Conservation (phyloP, 495 filamentous ascomycete species). For the Arthonia radiata region DNA sequence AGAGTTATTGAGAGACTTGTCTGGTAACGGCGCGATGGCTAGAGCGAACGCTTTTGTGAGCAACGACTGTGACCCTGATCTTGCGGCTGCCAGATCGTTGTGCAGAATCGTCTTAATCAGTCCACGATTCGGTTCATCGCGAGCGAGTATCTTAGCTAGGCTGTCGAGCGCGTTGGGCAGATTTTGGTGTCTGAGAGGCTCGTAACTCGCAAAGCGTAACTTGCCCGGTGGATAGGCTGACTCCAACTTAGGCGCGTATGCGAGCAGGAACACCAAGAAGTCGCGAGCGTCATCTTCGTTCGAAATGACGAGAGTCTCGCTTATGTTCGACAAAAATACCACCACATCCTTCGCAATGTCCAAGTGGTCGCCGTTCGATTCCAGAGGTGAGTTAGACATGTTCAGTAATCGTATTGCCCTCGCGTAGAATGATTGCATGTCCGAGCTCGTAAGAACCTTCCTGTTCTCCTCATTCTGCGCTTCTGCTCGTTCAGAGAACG, state of each 20-base stretch:
- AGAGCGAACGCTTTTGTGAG: conserved; percentile 76
- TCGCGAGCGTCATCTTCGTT: conserved; percentile 71
- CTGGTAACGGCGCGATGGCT: conserved; percentile 62
- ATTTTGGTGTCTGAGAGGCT: conserved; percentile 60
- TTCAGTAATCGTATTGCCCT: conserved; percentile 65
- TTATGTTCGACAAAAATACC: conserved; percentile 65
- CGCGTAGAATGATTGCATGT: conserved; percentile 56
- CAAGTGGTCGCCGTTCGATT: conserved; percentile 54
- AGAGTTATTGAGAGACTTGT: too few species aligned
- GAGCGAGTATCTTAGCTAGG: conserved; percentile 73
- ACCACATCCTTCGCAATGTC: conserved; percentile 96
- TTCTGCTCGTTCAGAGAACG: too few species aligned
- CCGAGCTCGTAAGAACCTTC: conserved; percentile 38
- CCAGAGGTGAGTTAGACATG: conserved; percentile 66
- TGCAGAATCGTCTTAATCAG: conserved; percentile 30
- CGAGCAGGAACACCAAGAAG: conserved; percentile 14
- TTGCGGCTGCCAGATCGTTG: conserved; percentile 14
- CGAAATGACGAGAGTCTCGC: conserved; percentile 56
- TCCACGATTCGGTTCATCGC: conserved; percentile 88
- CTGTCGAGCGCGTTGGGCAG: conserved; percentile 73
- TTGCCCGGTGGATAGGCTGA: too few species aligned
- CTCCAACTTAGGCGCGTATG: conserved; percentile 30
- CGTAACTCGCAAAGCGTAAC: conserved; percentile 57
- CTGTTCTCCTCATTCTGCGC: conserved; percentile 40
- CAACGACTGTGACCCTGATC: conserved; percentile 33